These are phyloP conservation scores for Globisporangium carolinianum DNA, from an alignment of 352 stramenopile species.

Conservation along the genomic window DNA sequence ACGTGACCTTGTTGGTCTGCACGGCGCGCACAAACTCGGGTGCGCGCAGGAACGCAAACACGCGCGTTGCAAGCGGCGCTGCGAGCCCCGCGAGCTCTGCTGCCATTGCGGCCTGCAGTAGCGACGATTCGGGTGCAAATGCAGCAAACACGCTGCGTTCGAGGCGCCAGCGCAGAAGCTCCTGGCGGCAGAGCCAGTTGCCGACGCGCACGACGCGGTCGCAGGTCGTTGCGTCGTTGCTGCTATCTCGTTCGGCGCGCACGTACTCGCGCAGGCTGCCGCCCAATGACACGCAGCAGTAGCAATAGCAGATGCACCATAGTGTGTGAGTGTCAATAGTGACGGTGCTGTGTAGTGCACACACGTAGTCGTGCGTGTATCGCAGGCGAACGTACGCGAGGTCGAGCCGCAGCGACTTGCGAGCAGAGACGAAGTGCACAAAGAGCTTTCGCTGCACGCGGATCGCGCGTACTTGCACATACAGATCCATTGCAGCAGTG, in stretches of 20 bases:
- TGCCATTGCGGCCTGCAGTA: constrained; percentile 12
- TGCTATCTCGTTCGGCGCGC: constrained; percentile 4
- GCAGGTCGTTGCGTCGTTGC: background rate
- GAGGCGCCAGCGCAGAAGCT: constrained; percentile 38
- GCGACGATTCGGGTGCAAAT: constrained; percentile 10
- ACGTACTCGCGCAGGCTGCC: constrained; percentile 34
- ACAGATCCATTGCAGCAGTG: too few species aligned
- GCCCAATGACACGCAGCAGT: background rate
- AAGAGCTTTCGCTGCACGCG: constrained; percentile 29
- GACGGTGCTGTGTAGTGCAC: background rate
- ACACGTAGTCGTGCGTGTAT: background rate
- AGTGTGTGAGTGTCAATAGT: too few species aligned
- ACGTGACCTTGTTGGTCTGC: constrained; percentile 28
- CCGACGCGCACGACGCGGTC: constrained; percentile 11
- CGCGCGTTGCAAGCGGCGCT: constrained; percentile 18
- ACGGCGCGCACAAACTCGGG: constrained; percentile 26
- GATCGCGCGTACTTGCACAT: constrained; percentile 27
- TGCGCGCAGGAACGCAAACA: constrained; percentile 24
- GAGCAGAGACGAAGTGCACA: constrained; percentile 35
- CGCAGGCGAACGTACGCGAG: constrained; percentile 20
- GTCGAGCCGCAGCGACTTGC: constrained; percentile 20
- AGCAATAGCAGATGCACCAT: background rate
- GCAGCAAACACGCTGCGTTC: constrained; percentile 35
- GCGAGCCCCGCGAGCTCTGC: constrained; percentile 38
- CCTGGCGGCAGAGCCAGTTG: constrained; percentile 28